Evolutionary conservation across 2,329 filamentous ascomycete genomes (phyloP).

Genomic region (Claviceps pazoutovae): DNA sequence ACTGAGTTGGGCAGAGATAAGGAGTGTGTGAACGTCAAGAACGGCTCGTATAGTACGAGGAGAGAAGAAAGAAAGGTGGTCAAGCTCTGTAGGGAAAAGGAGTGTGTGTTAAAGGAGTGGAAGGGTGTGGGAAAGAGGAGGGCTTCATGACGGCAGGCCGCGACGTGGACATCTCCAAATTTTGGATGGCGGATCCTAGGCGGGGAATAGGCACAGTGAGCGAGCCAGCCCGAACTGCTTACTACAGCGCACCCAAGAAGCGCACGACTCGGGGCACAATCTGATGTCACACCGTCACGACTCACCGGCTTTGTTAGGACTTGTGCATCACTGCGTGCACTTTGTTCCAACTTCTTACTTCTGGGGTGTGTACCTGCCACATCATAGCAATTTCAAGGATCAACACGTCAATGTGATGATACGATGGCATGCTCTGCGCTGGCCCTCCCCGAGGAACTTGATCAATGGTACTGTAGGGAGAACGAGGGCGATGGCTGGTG

Average conservation of each 20-base stretch:
- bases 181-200: not conserved
- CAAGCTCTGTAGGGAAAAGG: not conserved
- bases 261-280: not conserved
- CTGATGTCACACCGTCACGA: not conserved
- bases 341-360: not conserved
- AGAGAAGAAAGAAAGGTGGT: not conserved
- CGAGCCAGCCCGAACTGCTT: not conserved
- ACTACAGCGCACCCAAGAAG: not conserved
- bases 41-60: not conserved
- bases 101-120: not conserved
- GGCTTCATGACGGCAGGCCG: not conserved
- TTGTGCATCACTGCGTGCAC: too few relatives aligned
- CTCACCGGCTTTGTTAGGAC: not conserved
- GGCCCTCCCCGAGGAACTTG: too few relatives aligned
- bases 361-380: not conserved
- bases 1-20: not conserved
- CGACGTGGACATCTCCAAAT: not conserved
- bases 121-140: not conserved
- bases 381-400: slow-evolving; percentile 7
- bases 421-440: not conserved
- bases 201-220: not conserved
- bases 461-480: too few relatives aligned
- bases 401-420: not conserved
- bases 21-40: not conserved
- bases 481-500: not conserved